Conservation (phyloP, 139 green algal species). For the Eudorina sp. region DNA sequence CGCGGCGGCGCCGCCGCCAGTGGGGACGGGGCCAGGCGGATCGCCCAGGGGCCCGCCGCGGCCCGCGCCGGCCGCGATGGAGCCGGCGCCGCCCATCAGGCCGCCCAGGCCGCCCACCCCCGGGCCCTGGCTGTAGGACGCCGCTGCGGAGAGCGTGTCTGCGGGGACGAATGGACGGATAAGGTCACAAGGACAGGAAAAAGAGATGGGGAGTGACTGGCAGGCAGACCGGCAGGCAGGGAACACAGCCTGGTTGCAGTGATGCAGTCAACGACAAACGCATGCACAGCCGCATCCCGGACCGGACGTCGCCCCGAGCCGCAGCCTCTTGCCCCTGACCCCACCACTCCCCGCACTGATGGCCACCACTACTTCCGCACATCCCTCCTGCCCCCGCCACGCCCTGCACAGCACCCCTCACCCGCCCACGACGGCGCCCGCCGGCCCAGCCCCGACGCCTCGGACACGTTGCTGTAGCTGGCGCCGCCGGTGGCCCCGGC, state of each 20-base stretch:
- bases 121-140: neutral
- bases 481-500: neutral
- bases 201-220: neutral
- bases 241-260: too few relatives aligned
- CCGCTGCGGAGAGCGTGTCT: neutral
- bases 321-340: too few relatives aligned
- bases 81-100: neutral
- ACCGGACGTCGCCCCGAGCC: too few relatives aligned
- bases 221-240: too few relatives aligned
- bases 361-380: too few relatives aligned
- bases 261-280: too few relatives aligned
- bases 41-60: neutral
- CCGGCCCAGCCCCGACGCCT: constrained; percentile 17
- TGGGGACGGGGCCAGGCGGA: neutral
- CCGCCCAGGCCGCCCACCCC: neutral
- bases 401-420: neutral
- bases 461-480: constrained; percentile 32
- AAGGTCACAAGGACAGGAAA: neutral
- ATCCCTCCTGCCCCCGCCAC: neutral
- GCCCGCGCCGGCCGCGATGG: neutral
- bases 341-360: too few relatives aligned
- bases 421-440: constrained; percentile 33
- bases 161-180: neutral
- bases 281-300: too few relatives aligned
- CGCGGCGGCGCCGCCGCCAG: neutral